These are phyloP conservation scores for Gentiana straminea DNA, from an alignment of 257 asterid species.

Conservation along the genomic window DNA sequence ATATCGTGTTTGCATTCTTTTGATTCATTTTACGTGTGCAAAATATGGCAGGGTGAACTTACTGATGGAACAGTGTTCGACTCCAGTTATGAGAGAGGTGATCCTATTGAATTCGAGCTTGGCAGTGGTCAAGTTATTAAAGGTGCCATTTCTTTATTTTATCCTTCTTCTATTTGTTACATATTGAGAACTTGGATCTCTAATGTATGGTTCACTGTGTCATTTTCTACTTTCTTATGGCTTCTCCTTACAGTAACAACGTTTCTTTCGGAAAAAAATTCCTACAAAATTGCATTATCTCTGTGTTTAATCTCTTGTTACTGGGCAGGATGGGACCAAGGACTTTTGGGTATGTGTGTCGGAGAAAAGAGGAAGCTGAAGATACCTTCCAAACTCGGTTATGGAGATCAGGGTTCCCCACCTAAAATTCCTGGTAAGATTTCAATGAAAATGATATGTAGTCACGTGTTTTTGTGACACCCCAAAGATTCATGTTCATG, in stretches of 20 bases:
- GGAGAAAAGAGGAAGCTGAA: slow-evolving; percentile 94
- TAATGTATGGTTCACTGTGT: neutral
- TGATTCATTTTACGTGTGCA: neutral
- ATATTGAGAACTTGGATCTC: neutral
- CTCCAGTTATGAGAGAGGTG: slow-evolving; percentile 93
- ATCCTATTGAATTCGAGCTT: slow-evolving; percentile 86
- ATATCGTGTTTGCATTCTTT: neutral
- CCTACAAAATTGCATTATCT: neutral
- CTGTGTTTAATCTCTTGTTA: neutral
- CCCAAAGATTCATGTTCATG: too few relatives aligned
- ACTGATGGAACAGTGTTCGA: slow-evolving; percentile 97
- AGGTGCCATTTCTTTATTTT: slow-evolving; percentile 31
- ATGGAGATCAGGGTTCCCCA: slow-evolving; percentile 95
- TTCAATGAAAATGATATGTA: neutral
- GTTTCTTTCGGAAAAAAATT: neutral
- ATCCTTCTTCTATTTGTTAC: neutral
- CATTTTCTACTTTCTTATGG: neutral
- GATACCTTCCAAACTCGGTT: slow-evolving; percentile 92
- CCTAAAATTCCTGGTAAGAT: slow-evolving; percentile 87
- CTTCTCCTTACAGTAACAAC: neutral
- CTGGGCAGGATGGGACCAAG: slow-evolving; percentile 99
- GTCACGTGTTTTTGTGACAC: too few relatives aligned
- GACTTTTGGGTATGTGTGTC: slow-evolving; percentile 82
- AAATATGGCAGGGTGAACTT: slow-evolving; percentile 69
- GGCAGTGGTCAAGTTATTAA: slow-evolving; percentile 93